Percentiles rank a stretch among this genome's conserved stretches.
Conservation (phyloP, 345 rosid species). For the Eucalyptus marginata region DNA sequence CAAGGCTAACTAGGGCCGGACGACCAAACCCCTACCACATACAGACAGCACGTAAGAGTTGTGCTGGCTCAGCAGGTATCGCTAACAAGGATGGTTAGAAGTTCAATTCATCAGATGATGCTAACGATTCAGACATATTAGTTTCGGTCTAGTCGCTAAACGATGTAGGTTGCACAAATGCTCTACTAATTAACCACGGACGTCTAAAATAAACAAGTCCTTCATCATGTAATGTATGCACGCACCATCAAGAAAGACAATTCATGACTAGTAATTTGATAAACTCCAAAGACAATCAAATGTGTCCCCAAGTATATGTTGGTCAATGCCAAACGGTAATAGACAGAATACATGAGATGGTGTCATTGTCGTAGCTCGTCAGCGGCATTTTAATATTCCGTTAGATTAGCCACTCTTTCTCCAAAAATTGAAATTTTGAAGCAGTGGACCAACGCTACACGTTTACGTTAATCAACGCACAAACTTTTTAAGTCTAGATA, state of each 20-base stretch:
- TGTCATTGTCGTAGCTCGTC: not conserved
- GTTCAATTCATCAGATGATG: not conserved
- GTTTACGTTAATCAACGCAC: not conserved
- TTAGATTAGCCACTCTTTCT: not conserved
- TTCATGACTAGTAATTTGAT: not conserved
- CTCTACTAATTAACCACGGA: not conserved
- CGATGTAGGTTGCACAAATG: not conserved
- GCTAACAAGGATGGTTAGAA: not conserved
- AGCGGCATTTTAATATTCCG: not conserved
- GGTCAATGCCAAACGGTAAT: not conserved
- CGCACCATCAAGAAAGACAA: not conserved
- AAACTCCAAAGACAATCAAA: not conserved
- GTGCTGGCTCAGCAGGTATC: not conserved
- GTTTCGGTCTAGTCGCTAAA: not conserved
- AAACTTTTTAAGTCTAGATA: not conserved
- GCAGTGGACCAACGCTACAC: not conserved
- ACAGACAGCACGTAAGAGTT: not conserved
- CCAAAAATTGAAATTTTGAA: not conserved
- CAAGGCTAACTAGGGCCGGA: not conserved
- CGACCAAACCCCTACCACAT: not conserved
- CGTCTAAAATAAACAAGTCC: not conserved
- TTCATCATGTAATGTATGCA: not conserved
- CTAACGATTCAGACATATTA: not conserved
- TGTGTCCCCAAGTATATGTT: not conserved
- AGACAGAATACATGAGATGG: not conserved